Evolutionary conservation across 2,329 filamentous ascomycete species (phyloP), one percentile per base, ranked within the genome.

Genomic region (Aspergillus clavatus): DNA sequence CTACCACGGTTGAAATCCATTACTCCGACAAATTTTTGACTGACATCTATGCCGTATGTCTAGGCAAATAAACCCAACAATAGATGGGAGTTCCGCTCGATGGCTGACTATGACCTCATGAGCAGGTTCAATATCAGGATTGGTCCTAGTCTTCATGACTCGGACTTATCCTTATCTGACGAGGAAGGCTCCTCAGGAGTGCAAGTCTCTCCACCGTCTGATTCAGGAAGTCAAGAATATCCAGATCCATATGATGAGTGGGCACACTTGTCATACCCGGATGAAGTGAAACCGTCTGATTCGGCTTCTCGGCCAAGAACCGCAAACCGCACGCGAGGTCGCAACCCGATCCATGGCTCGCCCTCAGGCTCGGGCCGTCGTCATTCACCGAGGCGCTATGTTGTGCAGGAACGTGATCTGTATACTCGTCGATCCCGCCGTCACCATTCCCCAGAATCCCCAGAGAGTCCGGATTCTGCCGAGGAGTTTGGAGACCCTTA

Each of bases 381-480:
- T 38, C 67, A 61, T 50, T 56, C 58, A 26, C 52, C 58, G 38
- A 66, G 67, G 43, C 67, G 66, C 43, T 65, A 70, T 37, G 56
- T 67, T 47, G 46, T 55, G 22, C 60, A 57, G 41, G 71, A 69
- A 45, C 66, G 65, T 43, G 65, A 67, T 38, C 59, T 62, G 18
- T 61, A 59, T 42, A 45, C 52, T 40, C 69, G 64, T 50, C 69
- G 65, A 45, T 65, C 62, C 50, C 72, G 61, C 52, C 71, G 59
- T 59, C 70, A 66, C 53, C 72, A 68, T 67, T 72, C 64, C 47
- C 76, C 78, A 53, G 72, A 72, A 51, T 73, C 76, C 53, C 72
- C 80, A 44, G 79, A 80, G 72, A 86, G 77, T 63, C 74, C 79
- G 72, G 84, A 86, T 63, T 78, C 78, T 27, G 74, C 74, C 16